phyloP scores from a whole-genome alignment of 345 rosid genomes.

The Ceriops tagal region DNA sequence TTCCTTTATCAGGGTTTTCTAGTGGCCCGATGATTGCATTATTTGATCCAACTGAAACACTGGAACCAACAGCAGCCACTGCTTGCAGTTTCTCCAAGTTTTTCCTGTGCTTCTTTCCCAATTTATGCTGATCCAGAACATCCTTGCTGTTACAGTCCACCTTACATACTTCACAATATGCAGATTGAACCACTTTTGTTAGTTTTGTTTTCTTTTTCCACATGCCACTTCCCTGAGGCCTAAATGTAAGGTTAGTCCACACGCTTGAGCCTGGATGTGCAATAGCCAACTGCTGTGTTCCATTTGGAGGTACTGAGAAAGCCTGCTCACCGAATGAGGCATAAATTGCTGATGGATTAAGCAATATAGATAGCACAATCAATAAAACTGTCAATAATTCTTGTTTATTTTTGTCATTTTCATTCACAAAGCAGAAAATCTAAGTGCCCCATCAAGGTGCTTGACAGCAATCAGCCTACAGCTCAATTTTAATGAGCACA shows the following conservation, averaged over 20 bases:
- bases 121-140: slow-evolving; percentile 22
- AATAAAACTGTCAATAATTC: no score
- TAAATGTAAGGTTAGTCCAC: slow-evolving; percentile 17
- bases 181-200: slow-evolving; percentile 23
- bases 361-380: not conserved
- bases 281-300: slow-evolving; percentile 21
- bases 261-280: slow-evolving; percentile 14
- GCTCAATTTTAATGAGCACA: not conserved
- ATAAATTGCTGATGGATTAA: not conserved
- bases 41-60: slow-evolving; percentile 5
- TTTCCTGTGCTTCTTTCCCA: slow-evolving; percentile 31
- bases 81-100: slow-evolving; percentile 26
- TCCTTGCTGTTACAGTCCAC: slow-evolving; percentile 34
- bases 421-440: no score
- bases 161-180: slow-evolving; percentile 26
- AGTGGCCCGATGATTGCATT: slow-evolving; percentile 30
- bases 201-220: slow-evolving; percentile 22
- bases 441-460: not conserved
- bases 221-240: slow-evolving; percentile 19
- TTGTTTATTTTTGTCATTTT: no score
- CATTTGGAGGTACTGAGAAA: slow-evolving; percentile 11
- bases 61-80: slow-evolving; percentile 8
- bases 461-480: not conserved
- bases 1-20: slow-evolving; percentile 23
- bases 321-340: slow-evolving; percentile 15